Evolutionary conservation across 1,139 yeast species (phyloP).

Genomic region (Saccharomycopsis hybrid): DNA sequence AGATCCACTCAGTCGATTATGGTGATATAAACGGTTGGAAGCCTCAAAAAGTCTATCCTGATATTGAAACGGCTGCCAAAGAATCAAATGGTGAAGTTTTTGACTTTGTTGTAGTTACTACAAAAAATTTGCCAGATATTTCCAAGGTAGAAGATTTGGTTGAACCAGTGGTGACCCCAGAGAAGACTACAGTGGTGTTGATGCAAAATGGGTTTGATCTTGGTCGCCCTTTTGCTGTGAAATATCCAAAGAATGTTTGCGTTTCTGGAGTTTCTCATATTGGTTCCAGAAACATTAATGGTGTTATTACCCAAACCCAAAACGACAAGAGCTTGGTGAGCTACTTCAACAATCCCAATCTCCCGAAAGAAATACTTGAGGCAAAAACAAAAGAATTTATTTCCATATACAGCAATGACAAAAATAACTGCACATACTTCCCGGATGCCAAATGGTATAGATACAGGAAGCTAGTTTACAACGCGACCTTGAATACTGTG

Average conservation of each 20-base stretch:
- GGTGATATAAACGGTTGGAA: conserved; percentile 45
- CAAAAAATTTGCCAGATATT: conserved; percentile 50
- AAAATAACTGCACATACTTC: conserved; percentile 32
- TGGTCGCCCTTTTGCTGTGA: conserved; percentile 40
- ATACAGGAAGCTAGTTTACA: conserved; percentile 50
- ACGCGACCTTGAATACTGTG: conserved; percentile 46
- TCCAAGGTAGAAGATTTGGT: conserved; percentile 40
- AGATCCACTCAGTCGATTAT: conserved; percentile 44
- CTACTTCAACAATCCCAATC: conserved; percentile 33
- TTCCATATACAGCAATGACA: conserved; percentile 35
- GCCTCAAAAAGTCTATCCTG: conserved; percentile 40
- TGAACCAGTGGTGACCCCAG: conserved; percentile 39
- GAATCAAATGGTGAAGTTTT: conserved; percentile 29
- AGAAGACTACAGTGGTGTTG: conserved; percentile 35
- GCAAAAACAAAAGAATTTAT: conserved; percentile 36
- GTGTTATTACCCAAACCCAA: conserved; percentile 31
- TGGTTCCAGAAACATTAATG: conserved; percentile 30
- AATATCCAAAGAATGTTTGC: conserved; percentile 38
- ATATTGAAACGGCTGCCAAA: conserved; percentile 36
- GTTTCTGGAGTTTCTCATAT: conserved; percentile 48
- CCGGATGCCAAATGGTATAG: conserved; percentile 41
- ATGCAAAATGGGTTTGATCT: conserved; percentile 54
- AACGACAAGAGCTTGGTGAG: conserved; percentile 35
- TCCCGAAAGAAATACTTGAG: conserved; percentile 26
- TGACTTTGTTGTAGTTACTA: conserved; percentile 45